Base-by-base conservation (phyloP, 192 early-diverging fungal species). In the Haplosporangium gracile region DNA sequence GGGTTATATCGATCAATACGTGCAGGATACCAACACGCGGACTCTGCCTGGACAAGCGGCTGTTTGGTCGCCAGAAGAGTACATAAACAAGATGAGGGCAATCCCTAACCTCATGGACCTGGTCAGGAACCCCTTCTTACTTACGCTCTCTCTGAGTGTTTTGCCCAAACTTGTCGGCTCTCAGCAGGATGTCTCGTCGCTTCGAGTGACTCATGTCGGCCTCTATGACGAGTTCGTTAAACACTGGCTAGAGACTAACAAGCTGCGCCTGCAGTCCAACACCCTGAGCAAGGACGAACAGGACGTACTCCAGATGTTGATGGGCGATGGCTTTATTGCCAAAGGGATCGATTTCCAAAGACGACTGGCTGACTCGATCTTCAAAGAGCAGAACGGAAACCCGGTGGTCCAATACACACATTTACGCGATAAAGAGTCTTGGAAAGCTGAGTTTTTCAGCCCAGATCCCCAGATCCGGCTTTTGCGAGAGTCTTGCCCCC, bases 71-170 rank as follows among this genome's bases (percentile, higher is more conserved):
- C 2, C 7, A 0, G 49, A 75, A 22, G 4, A 75, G 20, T 75
- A 75, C 18, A 39, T 75, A 53, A 53, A 75, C 7, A 51, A 57
- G 2, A 5, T 75, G 13, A 24, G 0, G 5, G 6, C 13, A 1
- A 60, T 75, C 51, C 45, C 74, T 1, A 45, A 75, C 2, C 13
- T 75, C 18, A 57, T 75, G 34, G 74, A 75, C 34, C 22, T 75
- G 20, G 51, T 75, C 53, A 57, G 24, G 74, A 75, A 75, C 2
- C 74, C 74, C 7, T 75, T 55, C 24, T 29, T 75, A 5, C 51
- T 75, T 4, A 2, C 13, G 3, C 24, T 75, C 13, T 3, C 51
- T 1, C 29, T 75, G 16, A 6, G 3, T 0, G 34, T 53, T 2
- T 9, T 75, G 2, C 74, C 74, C 4, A 36, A 4, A 0, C 20